Base-by-base conservation (phyloP, 2,329 filamentous ascomycete genomes). In the Ascochyta fabae region DNA sequence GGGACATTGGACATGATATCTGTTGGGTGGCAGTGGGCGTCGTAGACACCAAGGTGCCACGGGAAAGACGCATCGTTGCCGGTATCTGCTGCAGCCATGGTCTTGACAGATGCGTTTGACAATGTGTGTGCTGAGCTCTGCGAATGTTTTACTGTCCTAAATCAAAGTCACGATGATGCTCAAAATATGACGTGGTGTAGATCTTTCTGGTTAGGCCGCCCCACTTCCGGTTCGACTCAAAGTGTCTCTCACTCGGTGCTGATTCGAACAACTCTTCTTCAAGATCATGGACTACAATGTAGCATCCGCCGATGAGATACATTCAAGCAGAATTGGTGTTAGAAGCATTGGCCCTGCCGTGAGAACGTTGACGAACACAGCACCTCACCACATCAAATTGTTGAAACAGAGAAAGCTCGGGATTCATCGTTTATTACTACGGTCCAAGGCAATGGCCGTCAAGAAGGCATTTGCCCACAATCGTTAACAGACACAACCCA, bases 1-100 rank as follows among this genome's bases (percentile, higher is more conserved):
- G 79, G 63, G 44, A 90, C 75, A 16, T 82, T 85, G 38, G 81
- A 76, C 83, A 92, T 87, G 19, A 87, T 91, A 73, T 94, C 90
- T 26, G 90, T 94, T 4, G 90, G 90, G 71, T 95, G 91, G 74
- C 91, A 94, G 78, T 95, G 91, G 22, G 91, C 89, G 71, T 95
- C 91, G 70, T 83, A 90, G 56, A 91, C 80, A 44, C 87, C 88
- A 29, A 88, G 75, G 52, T 88, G 81, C 89, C 89, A 92, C 12
- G 89, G 89, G 22, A 88, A 86, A 0, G 59, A 15, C 3, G 3
- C 50, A 39, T 42, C 40, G 3, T 35, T 42, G 16, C 31, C 13
- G 7, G 13, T 43, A 7, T 5, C 29, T 12, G 13, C 15, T n/a
- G 31, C 10, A 3, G 26, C 2, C 41, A 45, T 53, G 6, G 9